Conservation (phyloP, 768 basidiomycete species). For the Pleurotus tuoliensis region DNA sequence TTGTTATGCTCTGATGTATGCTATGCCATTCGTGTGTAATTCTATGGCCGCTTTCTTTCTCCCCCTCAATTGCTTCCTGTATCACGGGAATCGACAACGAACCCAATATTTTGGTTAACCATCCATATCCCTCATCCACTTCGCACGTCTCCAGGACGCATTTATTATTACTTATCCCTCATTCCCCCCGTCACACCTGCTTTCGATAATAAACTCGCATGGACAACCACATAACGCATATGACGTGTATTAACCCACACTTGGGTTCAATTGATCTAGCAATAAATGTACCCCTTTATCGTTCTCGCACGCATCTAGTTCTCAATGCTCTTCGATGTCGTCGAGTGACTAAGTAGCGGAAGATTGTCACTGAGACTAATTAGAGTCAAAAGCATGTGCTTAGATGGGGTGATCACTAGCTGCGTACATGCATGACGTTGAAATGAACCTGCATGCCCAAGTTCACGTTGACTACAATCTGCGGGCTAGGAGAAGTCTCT, state of each 20-base stretch:
- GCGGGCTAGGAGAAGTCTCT: too few relatives aligned
- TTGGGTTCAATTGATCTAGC: not conserved
- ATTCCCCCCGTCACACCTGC: not conserved
- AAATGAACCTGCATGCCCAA: too few relatives aligned
- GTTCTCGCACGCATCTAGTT: too few relatives aligned
- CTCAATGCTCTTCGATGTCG: too few relatives aligned
- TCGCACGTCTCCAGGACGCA: not conserved
- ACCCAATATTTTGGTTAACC: too few relatives aligned
- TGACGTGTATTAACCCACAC: not conserved
- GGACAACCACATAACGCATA: slow-evolving; percentile 3
- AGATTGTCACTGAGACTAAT: too few relatives aligned
- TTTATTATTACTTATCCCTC: not conserved
- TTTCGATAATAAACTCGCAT: slow-evolving; percentile 1
- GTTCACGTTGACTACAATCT: too few relatives aligned
- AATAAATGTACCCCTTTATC: not conserved
- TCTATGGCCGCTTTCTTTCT: not conserved
- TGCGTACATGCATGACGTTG: too few relatives aligned
- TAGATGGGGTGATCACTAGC: too few relatives aligned
- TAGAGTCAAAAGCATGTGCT: too few relatives aligned
- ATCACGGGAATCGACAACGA: not conserved
- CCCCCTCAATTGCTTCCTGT: not conserved
- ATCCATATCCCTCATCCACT: too few relatives aligned
- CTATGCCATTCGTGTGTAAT: slow-evolving; percentile 6
- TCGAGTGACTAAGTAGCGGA: too few relatives aligned
- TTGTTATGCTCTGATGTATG: slow-evolving; percentile 1